These are phyloP conservation scores for Curvularia sp. DNA, from an alignment of 2,329 filamentous ascomycete species.

Conservation along the genomic window DNA sequence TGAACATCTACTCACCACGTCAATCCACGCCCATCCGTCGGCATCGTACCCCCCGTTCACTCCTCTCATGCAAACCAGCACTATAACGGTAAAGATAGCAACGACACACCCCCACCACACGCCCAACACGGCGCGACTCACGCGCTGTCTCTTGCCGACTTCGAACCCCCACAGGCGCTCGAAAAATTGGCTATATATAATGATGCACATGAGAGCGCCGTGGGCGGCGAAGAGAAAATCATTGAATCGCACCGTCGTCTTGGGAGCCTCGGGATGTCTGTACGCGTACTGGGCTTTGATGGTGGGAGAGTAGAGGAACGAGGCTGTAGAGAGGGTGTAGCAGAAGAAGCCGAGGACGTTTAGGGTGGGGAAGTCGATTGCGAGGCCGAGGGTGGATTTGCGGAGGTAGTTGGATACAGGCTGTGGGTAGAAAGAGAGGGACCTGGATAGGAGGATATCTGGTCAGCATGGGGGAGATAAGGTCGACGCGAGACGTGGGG, in stretches of 20 bases:
- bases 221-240: slow-evolving; percentile 89
- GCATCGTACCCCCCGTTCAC: slow-evolving; percentile 57
- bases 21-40: slow-evolving; percentile 67
- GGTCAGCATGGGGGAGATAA: neutral
- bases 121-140: slow-evolving; percentile 69
- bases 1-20: slow-evolving; percentile 59
- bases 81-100: slow-evolving; percentile 64
- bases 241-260: slow-evolving; percentile 86
- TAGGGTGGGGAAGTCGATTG: slow-evolving; percentile 84
- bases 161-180: slow-evolving; percentile 77
- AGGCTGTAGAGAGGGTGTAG: slow-evolving; percentile 76
- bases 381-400: slow-evolving; percentile 80
- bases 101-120: slow-evolving; percentile 73
- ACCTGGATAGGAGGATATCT: slow-evolving; percentile 59
- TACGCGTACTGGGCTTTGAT: slow-evolving; percentile 84
- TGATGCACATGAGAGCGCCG: slow-evolving; percentile 72
- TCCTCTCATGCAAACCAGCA: slow-evolving; percentile 54
- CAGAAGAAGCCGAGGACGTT: slow-evolving; percentile 75
- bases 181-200: slow-evolving; percentile 81
- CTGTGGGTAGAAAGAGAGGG: slow-evolving; percentile 91
- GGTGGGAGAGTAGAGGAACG: slow-evolving; percentile 79
- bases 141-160: slow-evolving; percentile 61
- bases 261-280: slow-evolving; percentile 74
- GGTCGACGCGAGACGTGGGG: neutral
- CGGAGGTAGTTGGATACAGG: slow-evolving; percentile 79